Evolutionary conservation across 2,329 filamentous ascomycete species (phyloP).

Genomic region (Zasmidium angulare): DNA sequence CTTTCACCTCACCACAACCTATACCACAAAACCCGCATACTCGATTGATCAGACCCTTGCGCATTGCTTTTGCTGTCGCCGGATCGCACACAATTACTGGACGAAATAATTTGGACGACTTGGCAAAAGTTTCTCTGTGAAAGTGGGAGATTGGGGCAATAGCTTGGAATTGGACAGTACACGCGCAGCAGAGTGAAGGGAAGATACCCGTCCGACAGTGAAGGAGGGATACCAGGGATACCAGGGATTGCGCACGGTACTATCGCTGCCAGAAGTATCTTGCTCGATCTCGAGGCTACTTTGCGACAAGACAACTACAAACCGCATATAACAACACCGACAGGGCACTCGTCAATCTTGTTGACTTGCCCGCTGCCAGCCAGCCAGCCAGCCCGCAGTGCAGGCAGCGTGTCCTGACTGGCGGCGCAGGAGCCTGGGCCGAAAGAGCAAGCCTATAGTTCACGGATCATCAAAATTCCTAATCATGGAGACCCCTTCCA

Average conservation of each 20-base stretch:
- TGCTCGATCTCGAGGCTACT: neutral
- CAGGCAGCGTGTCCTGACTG: neutral
- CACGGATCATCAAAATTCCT: neutral
- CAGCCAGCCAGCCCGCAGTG: neutral
- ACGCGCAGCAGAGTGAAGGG: neutral
- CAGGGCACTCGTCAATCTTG: neutral
- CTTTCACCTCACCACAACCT: neutral
- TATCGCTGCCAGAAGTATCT: neutral
- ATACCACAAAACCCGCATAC: neutral
- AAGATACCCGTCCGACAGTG: too few relatives aligned
- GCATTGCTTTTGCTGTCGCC: constrained; percentile 4
- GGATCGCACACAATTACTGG: neutral
- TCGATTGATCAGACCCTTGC: neutral
- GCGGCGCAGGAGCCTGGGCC: neutral
- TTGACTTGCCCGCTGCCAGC: neutral
- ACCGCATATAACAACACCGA: neutral
- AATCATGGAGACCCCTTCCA: constrained; percentile 14
- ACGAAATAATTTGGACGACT: neutral
- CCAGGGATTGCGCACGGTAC: neutral
- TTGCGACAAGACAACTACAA: neutral
- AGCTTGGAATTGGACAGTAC: neutral
- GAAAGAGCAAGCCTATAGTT: neutral
- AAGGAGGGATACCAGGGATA: too few relatives aligned
- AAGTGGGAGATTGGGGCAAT: neutral
- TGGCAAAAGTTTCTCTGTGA: neutral